phyloP scores from a whole-genome alignment of 352 stramenopile genomes.

The Pythium sp. region DNA sequence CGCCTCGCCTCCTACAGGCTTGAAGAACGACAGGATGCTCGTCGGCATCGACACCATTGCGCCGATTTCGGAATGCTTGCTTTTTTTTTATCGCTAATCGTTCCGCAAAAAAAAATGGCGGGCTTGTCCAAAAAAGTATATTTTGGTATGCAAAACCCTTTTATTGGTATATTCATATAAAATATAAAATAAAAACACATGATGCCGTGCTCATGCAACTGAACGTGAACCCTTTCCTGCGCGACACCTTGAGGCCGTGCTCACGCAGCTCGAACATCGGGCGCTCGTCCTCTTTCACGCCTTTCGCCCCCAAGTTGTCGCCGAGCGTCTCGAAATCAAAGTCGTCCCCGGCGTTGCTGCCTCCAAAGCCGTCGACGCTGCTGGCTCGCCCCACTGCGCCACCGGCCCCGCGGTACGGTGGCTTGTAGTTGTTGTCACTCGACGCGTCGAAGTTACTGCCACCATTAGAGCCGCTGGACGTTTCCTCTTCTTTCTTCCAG shows the following conservation, averaged over 20 bases:
- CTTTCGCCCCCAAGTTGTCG: constrained; percentile 31
- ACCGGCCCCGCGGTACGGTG: constrained; percentile 30
- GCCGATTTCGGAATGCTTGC: too few relatives aligned
- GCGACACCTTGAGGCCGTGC: constrained; percentile 82
- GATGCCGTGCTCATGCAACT: constrained; percentile 73
- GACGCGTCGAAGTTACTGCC: constrained; percentile 15
- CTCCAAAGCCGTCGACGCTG: constrained; percentile 18
- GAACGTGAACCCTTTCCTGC: constrained; percentile 82
- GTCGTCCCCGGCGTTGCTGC: constrained; percentile 52
- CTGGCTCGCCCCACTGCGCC: constrained; percentile 24
- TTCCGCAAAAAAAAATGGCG: too few relatives aligned
- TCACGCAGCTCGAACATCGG: constrained; percentile 87
- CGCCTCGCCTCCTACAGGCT: too few relatives aligned
- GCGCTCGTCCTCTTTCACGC: constrained; percentile 61
- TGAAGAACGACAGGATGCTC: too few relatives aligned
- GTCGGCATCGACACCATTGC: too few relatives aligned
- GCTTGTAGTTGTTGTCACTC: constrained; percentile 31
- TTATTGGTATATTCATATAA: too few relatives aligned
- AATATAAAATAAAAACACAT: constrained; percentile 21
- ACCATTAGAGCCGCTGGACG: constrained; percentile 18
- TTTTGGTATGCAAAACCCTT: too few relatives aligned
- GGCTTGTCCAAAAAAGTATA: too few relatives aligned
- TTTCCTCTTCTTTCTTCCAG: constrained; percentile 83
- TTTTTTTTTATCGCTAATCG: too few relatives aligned
- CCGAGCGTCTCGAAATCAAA: constrained; percentile 75